Evolutionary conservation across 306 rosid genomes (phyloP).

Genomic region (Ceratonia siliqua): DNA sequence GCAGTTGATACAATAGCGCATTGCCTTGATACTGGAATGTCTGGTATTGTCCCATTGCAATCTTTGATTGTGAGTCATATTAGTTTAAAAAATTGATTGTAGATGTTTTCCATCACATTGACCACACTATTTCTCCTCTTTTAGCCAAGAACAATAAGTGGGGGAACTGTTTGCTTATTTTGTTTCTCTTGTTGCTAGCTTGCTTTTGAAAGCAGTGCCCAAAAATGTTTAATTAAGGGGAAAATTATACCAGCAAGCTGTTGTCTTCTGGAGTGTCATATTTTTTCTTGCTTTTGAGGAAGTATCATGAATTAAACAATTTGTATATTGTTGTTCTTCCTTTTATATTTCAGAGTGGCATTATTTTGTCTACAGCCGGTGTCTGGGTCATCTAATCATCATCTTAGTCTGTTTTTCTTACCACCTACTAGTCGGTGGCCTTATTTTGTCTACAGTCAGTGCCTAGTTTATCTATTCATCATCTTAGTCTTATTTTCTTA

Average conservation of each 20-base stretch:
- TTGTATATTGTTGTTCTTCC: conserved; percentile 6
- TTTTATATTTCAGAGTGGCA: neutral
- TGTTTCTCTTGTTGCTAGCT: conserved; percentile 11
- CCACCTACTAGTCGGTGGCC: too few relatives aligned
- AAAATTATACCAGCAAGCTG: neutral
- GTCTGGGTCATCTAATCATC: too few relatives aligned
- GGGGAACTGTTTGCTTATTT: neutral
- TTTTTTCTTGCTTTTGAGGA: neutral
- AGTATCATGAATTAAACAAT: neutral
- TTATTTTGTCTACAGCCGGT: conserved; percentile 7
- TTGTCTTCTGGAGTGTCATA: neutral
- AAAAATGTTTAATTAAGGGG: neutral
- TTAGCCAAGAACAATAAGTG: neutral
- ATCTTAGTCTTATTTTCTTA: conserved; percentile 22
- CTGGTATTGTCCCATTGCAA: conserved; percentile 49
- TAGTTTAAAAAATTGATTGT: neutral
- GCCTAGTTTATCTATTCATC: neutral
- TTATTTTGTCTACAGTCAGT: neutral
- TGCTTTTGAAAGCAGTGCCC: neutral
- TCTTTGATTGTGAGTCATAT: conserved; percentile 9
- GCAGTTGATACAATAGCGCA: conserved; percentile 60
- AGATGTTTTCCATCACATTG: neutral
- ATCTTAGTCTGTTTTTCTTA: too few relatives aligned
- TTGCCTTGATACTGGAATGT: conserved; percentile 80
- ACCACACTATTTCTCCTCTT: neutral